Evolutionary conservation across 257 asterid genomes (phyloP).

Genomic region (Coffea eugenioides): DNA sequence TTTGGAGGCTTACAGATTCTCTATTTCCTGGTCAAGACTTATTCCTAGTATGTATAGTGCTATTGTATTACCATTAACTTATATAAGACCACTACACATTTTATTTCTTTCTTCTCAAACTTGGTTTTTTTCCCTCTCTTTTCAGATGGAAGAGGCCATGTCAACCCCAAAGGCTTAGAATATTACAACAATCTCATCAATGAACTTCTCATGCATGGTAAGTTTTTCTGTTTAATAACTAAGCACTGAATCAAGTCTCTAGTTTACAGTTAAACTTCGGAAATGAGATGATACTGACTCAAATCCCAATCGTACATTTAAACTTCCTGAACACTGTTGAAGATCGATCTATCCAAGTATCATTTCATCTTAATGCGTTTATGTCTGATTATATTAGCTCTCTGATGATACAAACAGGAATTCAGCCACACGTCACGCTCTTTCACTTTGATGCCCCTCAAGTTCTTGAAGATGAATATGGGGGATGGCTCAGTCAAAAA

Average conservation of each 20-base stretch:
- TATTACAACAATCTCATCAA: slow-evolving; percentile 47
- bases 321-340: too few species aligned
- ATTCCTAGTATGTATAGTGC: slow-evolving; percentile 24
- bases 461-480: slow-evolving; percentile 52
- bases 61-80: background rate
- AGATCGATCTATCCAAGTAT: background rate
- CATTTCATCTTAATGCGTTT: too few species aligned
- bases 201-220: slow-evolving; percentile 6
- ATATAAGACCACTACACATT: background rate
- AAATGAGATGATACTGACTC: background rate
- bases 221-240: background rate
- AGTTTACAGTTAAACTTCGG: background rate
- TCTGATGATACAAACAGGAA: slow-evolving; percentile 33
- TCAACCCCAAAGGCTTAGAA: slow-evolving; percentile 35
- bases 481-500: slow-evolving; percentile 52
- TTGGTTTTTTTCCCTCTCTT: background rate
- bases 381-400: background rate
- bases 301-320: background rate
- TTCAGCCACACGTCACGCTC: slow-evolving; percentile 49
- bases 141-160: slow-evolving; percentile 24
- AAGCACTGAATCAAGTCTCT: background rate
- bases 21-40: slow-evolving; percentile 27
- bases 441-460: slow-evolving; percentile 55
- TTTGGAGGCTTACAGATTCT: slow-evolving; percentile 14
- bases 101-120: background rate